A percentile compares a stretch with the other conserved stretches of the same genome.
These are phyloP conservation scores for Silene latifolia DNA, from an alignment of 148 eudicot species.

Conservation along the genomic window DNA sequence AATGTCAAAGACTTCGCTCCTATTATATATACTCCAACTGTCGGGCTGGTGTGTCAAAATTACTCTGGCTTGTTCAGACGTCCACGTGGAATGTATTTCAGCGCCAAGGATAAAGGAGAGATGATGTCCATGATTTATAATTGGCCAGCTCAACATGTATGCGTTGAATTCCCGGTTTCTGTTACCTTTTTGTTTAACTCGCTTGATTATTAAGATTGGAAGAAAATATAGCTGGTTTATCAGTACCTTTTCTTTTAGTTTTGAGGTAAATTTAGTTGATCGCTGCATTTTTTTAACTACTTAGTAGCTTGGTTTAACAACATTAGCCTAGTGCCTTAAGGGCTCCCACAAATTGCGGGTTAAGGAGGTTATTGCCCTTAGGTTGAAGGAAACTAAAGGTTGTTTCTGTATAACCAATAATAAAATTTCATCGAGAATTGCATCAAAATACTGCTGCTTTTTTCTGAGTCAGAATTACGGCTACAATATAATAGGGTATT, in stretches of 20 bases:
- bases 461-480: too few species aligned
- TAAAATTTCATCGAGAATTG: neutral
- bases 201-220: neutral
- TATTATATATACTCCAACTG: constrained; percentile 96
- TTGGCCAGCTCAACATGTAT: constrained; percentile 89
- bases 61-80: constrained; percentile 98
- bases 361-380: neutral
- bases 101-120: constrained; percentile 97
- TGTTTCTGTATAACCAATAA: neutral
- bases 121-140: constrained; percentile 99
- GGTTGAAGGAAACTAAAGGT: neutral
- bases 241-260: neutral
- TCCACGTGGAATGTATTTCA: constrained; percentile 98
- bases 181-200: neutral
- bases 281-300: neutral
- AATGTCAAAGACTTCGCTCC: constrained; percentile 91
- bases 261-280: neutral
- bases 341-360: neutral
- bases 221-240: constrained; percentile 7
- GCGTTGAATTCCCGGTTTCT: constrained; percentile 1
- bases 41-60: constrained; percentile 97
- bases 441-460: neutral
- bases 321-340: neutral
- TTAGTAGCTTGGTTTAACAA: neutral
- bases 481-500: too few species aligned